Percentiles rank a stretch among this genome's conserved stretches.
Conservation (phyloP, 1,284 basidiomycete species). For the Fomitopsis pinicola region DNA sequence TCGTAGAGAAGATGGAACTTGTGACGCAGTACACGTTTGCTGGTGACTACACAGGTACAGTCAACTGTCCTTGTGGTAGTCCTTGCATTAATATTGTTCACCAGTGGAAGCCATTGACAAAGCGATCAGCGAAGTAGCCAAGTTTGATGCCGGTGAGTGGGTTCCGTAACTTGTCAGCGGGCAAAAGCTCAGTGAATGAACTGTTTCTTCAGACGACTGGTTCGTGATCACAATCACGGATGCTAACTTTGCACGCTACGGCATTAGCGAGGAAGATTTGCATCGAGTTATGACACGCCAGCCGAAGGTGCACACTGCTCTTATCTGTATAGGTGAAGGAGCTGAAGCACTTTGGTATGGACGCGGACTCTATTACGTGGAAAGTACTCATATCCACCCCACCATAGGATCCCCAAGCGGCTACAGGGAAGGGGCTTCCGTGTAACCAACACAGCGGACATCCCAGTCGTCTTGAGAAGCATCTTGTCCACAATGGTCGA, state of each 20-base stretch:
- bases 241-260: slow-evolving; percentile 61
- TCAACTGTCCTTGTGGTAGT: background rate
- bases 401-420: slow-evolving; percentile 49
- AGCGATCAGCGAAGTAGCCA: slow-evolving; percentile 52
- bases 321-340: slow-evolving; percentile 68
- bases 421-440: slow-evolving; percentile 37
- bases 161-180: background rate
- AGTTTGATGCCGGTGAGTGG: slow-evolving; percentile 53
- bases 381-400: background rate
- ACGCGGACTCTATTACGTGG: background rate
- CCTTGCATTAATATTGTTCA: slow-evolving; percentile 1
- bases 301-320: slow-evolving; percentile 59
- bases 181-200: background rate
- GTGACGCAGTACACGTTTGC: slow-evolving; percentile 64
- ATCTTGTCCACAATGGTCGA: slow-evolving; percentile 37
- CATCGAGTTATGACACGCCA: slow-evolving; percentile 53
- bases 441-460: slow-evolving; percentile 35
- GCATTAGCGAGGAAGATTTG: slow-evolving; percentile 57
- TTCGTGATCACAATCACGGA: slow-evolving; percentile 68
- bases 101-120: slow-evolving; percentile 62
- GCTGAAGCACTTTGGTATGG: slow-evolving; percentile 58
- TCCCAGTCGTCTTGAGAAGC: slow-evolving; percentile 35
- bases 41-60: slow-evolving; percentile 57
- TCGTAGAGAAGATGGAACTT: slow-evolving; percentile 64
- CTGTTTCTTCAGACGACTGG: slow-evolving; percentile 48